phyloP scores from a whole-genome alignment of 2,329 filamentous ascomycete genomes.

The Conoideocrella luteorostrata region DNA sequence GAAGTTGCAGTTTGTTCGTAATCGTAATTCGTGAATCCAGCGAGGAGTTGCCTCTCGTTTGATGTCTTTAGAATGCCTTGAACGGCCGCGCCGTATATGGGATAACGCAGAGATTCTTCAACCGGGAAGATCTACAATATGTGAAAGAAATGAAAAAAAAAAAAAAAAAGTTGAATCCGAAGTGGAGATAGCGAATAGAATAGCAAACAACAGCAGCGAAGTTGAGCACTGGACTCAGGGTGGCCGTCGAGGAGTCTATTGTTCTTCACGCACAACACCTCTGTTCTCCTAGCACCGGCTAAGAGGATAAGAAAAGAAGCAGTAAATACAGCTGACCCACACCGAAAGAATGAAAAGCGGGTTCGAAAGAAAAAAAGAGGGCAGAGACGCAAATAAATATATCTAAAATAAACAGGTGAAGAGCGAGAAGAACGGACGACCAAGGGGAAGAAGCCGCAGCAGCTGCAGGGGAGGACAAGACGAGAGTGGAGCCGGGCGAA shows the following conservation, averaged over 20 bases:
- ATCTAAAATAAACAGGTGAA: background rate
- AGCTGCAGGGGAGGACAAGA: background rate
- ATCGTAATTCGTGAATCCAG: no score
- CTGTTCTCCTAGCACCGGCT: no score
- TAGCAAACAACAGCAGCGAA: no score
- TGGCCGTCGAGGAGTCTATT: background rate
- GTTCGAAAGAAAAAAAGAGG: background rate
- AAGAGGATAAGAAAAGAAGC: no score
- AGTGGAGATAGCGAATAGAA: no score
- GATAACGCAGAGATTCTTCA: background rate
- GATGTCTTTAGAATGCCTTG: no score
- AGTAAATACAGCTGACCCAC: background rate
- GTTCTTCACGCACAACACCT: no score
- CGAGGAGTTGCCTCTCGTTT: no score
- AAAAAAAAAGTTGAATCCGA: background rate
- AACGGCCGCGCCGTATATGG: no score
- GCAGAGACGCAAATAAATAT: background rate
- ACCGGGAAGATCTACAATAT: constrained; percentile 6
- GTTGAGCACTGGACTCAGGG: background rate
- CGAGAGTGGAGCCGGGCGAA: constrained; percentile 3
- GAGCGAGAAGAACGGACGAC: no score
- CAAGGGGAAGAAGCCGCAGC: background rate
- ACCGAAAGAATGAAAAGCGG: background rate
- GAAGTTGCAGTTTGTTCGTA: background rate
- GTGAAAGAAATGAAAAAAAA: background rate